Base-by-base conservation (phyloP, 163 green algal species). In the Coccomyxa subellipsoidea region DNA sequence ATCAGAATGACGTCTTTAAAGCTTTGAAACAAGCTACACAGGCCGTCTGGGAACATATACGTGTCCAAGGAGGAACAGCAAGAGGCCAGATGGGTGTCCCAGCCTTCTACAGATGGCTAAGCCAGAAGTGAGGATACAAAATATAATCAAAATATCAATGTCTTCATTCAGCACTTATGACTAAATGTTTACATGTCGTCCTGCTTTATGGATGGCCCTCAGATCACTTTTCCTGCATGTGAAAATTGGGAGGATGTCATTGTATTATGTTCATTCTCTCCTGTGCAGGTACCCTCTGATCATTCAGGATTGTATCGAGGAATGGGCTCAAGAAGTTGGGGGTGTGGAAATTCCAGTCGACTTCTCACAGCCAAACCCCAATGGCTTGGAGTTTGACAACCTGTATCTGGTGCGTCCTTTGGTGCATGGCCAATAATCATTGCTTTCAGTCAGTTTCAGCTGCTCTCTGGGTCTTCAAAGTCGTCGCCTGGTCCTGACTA, bases 31-130 rank as follows among this genome's bases (percentile, higher is more conserved):
- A n/a, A n/a, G n/a, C n/a, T n/a, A n/a, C n/a, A n/a, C n/a, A n/a
- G n/a, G n/a, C n/a, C n/a, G n/a, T n/a, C n/a, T n/a, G n/a, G n/a
- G n/a, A n/a, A n/a, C n/a, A n/a, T n/a, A n/a, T n/a, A n/a, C n/a
- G n/a, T n/a, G n/a, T n/a, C n/a, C n/a, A n/a, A n/a, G n/a, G n/a
- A n/a, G n/a, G n/a, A n/a, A n/a, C n/a, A n/a, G n/a, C 27, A 73
- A 23, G 1, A 73, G 66, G 21, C 27, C 66, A 73, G 66, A 99
- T 99, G 96, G 96, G 96, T 76, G 97, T 99, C 38, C 97, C 97
- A 47, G 92, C 95, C 27, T 99, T 99, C 82, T 99, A 98, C 82
- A 80, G 96, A 70, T 99, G 97, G 97, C 90, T 99, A 7, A 96
- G 90, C 80, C 90, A 96, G 54, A 97, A 94, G 93, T 96, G 37